phyloP scores from a whole-genome alignment of 768 basidiomycete genomes.

The Exidia glandulosa region DNA sequence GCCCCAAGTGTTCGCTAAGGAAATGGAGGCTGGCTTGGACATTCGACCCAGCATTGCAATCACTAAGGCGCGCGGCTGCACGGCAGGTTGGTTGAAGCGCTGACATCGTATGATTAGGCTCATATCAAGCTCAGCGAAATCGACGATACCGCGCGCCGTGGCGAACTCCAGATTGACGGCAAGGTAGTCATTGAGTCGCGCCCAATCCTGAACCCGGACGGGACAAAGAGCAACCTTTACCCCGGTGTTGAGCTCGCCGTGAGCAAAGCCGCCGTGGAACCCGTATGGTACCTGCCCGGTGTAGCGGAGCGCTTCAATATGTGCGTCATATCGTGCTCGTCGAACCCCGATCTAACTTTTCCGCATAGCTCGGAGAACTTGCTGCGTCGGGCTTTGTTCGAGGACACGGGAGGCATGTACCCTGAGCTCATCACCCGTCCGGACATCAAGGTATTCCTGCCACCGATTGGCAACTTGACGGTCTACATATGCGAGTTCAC shows the following conservation, averaged over 20 bases:
- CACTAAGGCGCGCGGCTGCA: slow-evolving; percentile 35
- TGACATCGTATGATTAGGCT: slow-evolving; percentile 25
- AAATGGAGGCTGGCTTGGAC: slow-evolving; percentile 65
- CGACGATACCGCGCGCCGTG: slow-evolving; percentile 67
- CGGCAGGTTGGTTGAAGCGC: neutral
- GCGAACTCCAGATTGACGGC: slow-evolving; percentile 68
- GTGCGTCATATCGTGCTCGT: slow-evolving; percentile 31
- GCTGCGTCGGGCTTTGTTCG: slow-evolving; percentile 84
- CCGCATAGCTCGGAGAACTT: slow-evolving; percentile 59
- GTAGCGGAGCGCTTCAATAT: slow-evolving; percentile 91
- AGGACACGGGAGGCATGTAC: slow-evolving; percentile 94
- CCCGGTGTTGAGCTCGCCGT: slow-evolving; percentile 80
- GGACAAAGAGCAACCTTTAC: slow-evolving; percentile 39
- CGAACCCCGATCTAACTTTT: neutral
- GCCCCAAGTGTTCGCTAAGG: slow-evolving; percentile 53
- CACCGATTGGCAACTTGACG: slow-evolving; percentile 84
- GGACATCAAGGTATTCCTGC: slow-evolving; percentile 91
- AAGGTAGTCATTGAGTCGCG: slow-evolving; percentile 64
- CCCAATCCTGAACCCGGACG: slow-evolving; percentile 54
- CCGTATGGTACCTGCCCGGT: slow-evolving; percentile 92
- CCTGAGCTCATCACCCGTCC: slow-evolving; percentile 92
- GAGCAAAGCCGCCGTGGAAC: slow-evolving; percentile 93
- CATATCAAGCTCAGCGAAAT: slow-evolving; percentile 93
- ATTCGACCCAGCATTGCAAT: slow-evolving; percentile 87
- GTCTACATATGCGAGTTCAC: slow-evolving; percentile 72